Base-by-base conservation (phyloP, 108 stramenopile genomes). In the Pseudonitzschia multiseries region DNA sequence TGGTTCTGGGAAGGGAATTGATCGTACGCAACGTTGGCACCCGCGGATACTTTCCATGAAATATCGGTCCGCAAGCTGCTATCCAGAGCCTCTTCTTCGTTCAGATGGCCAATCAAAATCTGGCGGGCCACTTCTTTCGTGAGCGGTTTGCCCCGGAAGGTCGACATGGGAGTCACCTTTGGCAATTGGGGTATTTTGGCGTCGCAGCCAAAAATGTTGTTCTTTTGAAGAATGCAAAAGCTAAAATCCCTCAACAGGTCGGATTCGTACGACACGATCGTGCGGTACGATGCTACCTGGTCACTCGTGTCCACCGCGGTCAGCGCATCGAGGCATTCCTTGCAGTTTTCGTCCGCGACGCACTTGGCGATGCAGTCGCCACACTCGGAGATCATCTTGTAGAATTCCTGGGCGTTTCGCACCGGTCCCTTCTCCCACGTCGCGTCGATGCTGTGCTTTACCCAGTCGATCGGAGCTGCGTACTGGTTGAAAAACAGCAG, bases 11-110 rank as follows among this genome's bases (percentile, higher is more conserved):
- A 89, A 0, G 98, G 95, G 79, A 98, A 98, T 63, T 90, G 89
- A 80, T 98, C 98, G 41, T 98, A 98, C 0, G 98, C 96, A 9
- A 89, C 92, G 76, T 98, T 97, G 28, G 96, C 95, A 8, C 95
- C 95, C 50, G 80, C 83, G 18, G 86, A 88, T 2, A 98, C 93
- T 79, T 94, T 97, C 98, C 98, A 98, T 9, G 93, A 94, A 29
- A 89, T 85, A 24, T 86, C 87, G 31, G 76, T 29, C 18, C 70
- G 27, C 56, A 70, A 41, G 57, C 78, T 72, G 9, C 83, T 84
- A 29, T 78, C 75, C 8, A 78, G 71, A 9, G 85, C 82, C 33
- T 69, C 69, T 22, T 79, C 81, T 48, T 89, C 90, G 52, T 85
- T 84, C 66, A 96, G 84, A 72, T 96, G 96, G 10, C 98, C 98